A percentile compares a stretch with the other conserved stretches of the same genome.
phyloP scores from a whole-genome alignment of 768 basidiomycete species.

The Suillus occidentalis region DNA sequence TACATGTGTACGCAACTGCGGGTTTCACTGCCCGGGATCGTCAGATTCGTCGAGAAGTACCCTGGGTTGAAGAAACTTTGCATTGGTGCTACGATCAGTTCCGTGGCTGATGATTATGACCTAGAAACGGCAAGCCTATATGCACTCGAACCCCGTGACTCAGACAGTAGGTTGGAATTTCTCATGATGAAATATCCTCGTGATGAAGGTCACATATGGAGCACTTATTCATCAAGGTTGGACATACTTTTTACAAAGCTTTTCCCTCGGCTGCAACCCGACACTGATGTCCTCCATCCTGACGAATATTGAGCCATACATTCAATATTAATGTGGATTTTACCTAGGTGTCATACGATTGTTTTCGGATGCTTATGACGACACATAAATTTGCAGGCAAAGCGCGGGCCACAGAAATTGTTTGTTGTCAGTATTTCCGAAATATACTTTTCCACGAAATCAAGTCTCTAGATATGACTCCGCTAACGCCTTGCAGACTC shows the following conservation, averaged over 20 bases:
- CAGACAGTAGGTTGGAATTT: background rate
- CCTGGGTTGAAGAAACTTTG: background rate
- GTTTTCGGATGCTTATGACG: background rate
- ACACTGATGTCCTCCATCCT: background rate
- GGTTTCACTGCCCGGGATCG: too few species aligned
- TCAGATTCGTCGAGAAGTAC: background rate
- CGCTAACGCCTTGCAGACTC: background rate
- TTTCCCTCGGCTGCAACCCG: background rate
- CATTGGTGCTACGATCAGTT: background rate
- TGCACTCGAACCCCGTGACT: background rate
- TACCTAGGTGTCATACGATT: background rate
- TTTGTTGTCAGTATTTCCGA: background rate
- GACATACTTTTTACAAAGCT: background rate
- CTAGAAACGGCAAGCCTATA: background rate
- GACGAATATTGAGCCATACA: background rate
- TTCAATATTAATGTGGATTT: background rate
- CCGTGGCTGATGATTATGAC: background rate
- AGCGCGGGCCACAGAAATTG: background rate
- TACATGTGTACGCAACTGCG: too few species aligned
- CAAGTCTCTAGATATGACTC: background rate
- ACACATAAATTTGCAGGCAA: background rate
- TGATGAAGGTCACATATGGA: background rate
- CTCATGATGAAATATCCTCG: background rate
- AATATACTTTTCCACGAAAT: background rate
- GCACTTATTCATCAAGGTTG: background rate